Evolutionary conservation across 2,329 filamentous ascomycete genomes (phyloP).

Genomic region (Aaosphaeria arxii): DNA sequence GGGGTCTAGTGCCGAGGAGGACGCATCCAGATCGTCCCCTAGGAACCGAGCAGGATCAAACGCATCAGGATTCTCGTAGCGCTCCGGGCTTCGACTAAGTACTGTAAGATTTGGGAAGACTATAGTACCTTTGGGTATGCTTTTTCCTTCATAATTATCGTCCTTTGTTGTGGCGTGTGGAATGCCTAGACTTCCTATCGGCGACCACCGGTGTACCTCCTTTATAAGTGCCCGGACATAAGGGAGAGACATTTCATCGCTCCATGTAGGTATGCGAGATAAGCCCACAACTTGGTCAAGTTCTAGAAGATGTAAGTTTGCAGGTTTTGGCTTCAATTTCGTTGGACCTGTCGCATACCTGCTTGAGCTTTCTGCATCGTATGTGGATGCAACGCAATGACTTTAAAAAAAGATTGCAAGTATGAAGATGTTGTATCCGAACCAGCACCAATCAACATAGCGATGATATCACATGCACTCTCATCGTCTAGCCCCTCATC

Average conservation of each 20-base stretch:
- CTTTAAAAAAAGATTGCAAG: slow-evolving; percentile 15
- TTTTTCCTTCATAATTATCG: slow-evolving; percentile 25
- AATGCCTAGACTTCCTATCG: slow-evolving; percentile 11
- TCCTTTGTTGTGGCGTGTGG: slow-evolving; percentile 25
- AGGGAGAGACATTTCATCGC: slow-evolving; percentile 18
- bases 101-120: slow-evolving; percentile 15
- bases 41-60: slow-evolving; percentile 18
- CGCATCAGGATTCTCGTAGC: slow-evolving; percentile 10
- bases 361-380: slow-evolving; percentile 5
- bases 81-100: slow-evolving; percentile 13
- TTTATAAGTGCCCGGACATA: slow-evolving; percentile 27
- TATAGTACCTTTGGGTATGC: slow-evolving; percentile 33
- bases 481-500: not conserved
- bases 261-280: slow-evolving; percentile 2
- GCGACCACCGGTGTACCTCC: slow-evolving; percentile 27
- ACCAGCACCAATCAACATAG: slow-evolving; percentile 24
- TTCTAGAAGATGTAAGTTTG: too few species aligned
- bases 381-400: slow-evolving; percentile 7
- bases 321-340: too few species aligned
- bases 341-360: too few species aligned
- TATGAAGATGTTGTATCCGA: slow-evolving; percentile 26
- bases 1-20: slow-evolving; percentile 7
- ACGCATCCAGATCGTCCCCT: slow-evolving; percentile 9
- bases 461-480: not conserved
- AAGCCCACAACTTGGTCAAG: slow-evolving; percentile 6